Evolutionary conservation across 305 asterid genomes (phyloP), one percentile per base, ranked within the genome.

Genomic region (Fraxinus greggii): DNA sequence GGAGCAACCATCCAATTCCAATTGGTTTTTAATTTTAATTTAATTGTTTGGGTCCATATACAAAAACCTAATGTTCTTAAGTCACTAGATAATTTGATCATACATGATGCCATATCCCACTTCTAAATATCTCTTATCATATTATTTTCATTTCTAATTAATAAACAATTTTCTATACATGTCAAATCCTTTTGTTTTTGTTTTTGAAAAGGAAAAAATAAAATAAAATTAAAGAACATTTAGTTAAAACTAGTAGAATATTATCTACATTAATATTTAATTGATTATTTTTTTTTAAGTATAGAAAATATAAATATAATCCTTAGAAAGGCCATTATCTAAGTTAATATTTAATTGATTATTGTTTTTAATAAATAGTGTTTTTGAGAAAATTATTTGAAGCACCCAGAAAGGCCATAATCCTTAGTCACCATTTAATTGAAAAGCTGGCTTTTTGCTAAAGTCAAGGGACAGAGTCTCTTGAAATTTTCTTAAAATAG

Each of bases 71-170:
- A 80, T 59, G 72, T 61, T 70, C 1, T 70, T 24, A 61, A 72
- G 88, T 80, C 86, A 78, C 24, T 80, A 77, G 80, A 84, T 69
- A 42, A 82, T 73, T 78, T 51, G 78, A 82, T 65, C 7, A 13
- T 77, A 81, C 9, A 45, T 80, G 90, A 85, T 83, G 90, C 77
- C 81, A 80, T 83, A 78, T 72, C 75, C 88, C 88, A 87, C 87
- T 28, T 73, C 45, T 54, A 63, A 83, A 80, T 78, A 56, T 77
- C 48, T 75, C 35, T 70, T 81, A 84, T 83, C 85, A 78, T 74
- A 70, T 83, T 69, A 59, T 6, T 59, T 51, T 51, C 0, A n/a
- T 51, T 17, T 1, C 23, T 51, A 15, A 40, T 45, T 45, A 51
- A 17, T 51, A 17, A n/a, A 17, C 0, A 17, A 17, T 17, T 51